phyloP scores from a whole-genome alignment of 1,139 yeast genomes.

The Suhomyces bolitotheri region DNA sequence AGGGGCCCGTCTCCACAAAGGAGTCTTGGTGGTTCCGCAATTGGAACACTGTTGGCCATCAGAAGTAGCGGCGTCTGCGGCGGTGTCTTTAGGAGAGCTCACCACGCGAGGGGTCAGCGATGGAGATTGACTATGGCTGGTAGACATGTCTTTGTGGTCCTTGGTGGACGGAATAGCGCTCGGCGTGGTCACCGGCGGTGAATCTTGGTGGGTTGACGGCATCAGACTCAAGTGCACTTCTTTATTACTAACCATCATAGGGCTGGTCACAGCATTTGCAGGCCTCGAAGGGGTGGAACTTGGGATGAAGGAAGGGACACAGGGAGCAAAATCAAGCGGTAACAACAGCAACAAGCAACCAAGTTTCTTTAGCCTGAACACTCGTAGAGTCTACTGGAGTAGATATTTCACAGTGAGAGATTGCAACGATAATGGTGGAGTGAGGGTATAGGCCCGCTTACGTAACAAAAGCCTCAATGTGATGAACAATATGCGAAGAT shows the following conservation, averaged over 20 bases:
- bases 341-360: no score
- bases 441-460: slow-evolving; percentile 3
- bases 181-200: background rate
- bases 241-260: slow-evolving; percentile 5
- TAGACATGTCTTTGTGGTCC: background rate
- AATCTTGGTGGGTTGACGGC: background rate
- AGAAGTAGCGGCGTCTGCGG: slow-evolving; percentile 3
- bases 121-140: background rate
- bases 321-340: background rate
- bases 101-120: slow-evolving; percentile 2
- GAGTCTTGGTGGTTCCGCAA: slow-evolving; percentile 69
- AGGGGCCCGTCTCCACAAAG: slow-evolving; percentile 70
- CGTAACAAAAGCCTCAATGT: background rate
- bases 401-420: background rate
- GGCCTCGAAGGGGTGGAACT: no score
- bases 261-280: background rate
- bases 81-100: background rate
- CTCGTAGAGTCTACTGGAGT: no score
- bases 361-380: no score
- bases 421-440: slow-evolving; percentile 2
- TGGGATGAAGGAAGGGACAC: no score
- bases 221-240: slow-evolving; percentile 3
- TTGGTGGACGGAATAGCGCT: background rate
- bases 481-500: background rate
- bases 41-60: slow-evolving; percentile 59